Conservation (phyloP, 179 eudicot species). For the Silene coronaria region DNA sequence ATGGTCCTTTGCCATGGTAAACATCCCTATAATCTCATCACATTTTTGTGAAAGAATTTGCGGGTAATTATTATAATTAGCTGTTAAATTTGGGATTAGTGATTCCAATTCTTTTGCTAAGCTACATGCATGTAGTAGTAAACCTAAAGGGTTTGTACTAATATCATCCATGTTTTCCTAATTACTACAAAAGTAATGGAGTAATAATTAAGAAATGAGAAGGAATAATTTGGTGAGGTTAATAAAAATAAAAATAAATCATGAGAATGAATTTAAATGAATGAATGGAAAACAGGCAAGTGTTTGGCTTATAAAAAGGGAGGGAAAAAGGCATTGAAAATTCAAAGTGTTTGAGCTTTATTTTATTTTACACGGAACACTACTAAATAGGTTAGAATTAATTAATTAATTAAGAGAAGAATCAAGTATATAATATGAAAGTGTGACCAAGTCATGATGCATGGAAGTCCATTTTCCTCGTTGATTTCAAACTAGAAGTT, state of each 20-base stretch:
- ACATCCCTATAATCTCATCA: constrained; percentile 22
- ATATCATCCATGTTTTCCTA: constrained; percentile 6
- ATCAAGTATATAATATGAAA: background rate
- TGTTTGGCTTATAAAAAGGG: constrained; percentile 19
- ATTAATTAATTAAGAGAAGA: background rate
- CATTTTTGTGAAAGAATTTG: constrained; percentile 14
- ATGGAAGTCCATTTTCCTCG: constrained; percentile 28
- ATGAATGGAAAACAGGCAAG: background rate
- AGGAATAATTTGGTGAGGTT: background rate
- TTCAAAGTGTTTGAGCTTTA: constrained; percentile 21
- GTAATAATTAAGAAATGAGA: too few species aligned
- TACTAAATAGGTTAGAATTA: background rate
- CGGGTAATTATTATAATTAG: background rate
- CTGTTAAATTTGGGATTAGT: constrained; percentile 1
- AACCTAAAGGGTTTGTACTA: constrained; percentile 7
- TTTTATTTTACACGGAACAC: constrained; percentile 24
- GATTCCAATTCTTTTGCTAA: constrained; percentile 26
- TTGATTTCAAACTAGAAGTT: constrained; percentile 24
- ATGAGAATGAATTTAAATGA: background rate
- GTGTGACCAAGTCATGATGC: constrained; percentile 23
- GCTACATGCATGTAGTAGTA: constrained; percentile 19
- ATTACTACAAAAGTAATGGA: too few species aligned
- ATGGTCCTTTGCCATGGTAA: constrained; percentile 16
- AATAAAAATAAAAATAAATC: background rate
- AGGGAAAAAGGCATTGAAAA: constrained; percentile 17